phyloP scores from a whole-genome alignment of 495 filamentous ascomycete genomes.

The Letharia columbiana region DNA sequence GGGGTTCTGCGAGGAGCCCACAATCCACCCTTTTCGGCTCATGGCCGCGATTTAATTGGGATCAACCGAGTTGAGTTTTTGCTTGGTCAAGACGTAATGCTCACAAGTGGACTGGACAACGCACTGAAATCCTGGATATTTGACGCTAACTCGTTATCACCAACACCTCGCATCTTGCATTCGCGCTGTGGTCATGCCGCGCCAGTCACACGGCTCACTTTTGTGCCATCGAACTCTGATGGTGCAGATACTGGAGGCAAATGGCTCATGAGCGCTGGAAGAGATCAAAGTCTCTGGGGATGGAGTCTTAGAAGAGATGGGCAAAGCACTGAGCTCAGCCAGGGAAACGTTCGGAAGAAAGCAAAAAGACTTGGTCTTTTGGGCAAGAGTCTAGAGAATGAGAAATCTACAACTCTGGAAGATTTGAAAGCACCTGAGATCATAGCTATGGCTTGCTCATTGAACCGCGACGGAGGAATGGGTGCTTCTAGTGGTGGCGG shows the following conservation, averaged over 20 bases:
- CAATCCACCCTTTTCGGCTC: slow-evolving; percentile 51
- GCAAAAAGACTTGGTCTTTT: slow-evolving; percentile 73
- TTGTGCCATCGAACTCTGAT: slow-evolving; percentile 77
- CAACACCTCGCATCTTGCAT: slow-evolving; percentile 76
- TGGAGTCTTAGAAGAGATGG: slow-evolving; percentile 92
- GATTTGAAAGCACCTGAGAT: slow-evolving; percentile 83
- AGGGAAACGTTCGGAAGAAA: slow-evolving; percentile 73
- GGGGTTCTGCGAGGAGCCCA: slow-evolving; percentile 81
- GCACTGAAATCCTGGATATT: slow-evolving; percentile 93
- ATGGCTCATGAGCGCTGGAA: slow-evolving; percentile 85
- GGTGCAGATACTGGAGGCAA: slow-evolving; percentile 82
- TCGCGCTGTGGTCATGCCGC: slow-evolving; percentile 79
- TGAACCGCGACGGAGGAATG: slow-evolving; percentile 90
- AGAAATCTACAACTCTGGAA: slow-evolving; percentile 49
- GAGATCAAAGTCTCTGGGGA: slow-evolving; percentile 85
- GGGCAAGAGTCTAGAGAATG: slow-evolving; percentile 30
- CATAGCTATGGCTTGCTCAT: slow-evolving; percentile 77
- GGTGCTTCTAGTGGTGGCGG: slow-evolving; percentile 62
- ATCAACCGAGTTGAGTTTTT: slow-evolving; percentile 82
- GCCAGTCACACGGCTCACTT: slow-evolving; percentile 67
- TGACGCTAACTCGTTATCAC: slow-evolving; percentile 75
- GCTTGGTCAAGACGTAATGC: slow-evolving; percentile 78
- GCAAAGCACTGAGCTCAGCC: slow-evolving; percentile 86
- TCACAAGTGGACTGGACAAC: slow-evolving; percentile 88
- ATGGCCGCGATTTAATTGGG: slow-evolving; percentile 49